These are phyloP conservation scores for Agroathelia rolfsii DNA, from an alignment of 1,284 basidiomycete genomes.

Conservation along the genomic window DNA sequence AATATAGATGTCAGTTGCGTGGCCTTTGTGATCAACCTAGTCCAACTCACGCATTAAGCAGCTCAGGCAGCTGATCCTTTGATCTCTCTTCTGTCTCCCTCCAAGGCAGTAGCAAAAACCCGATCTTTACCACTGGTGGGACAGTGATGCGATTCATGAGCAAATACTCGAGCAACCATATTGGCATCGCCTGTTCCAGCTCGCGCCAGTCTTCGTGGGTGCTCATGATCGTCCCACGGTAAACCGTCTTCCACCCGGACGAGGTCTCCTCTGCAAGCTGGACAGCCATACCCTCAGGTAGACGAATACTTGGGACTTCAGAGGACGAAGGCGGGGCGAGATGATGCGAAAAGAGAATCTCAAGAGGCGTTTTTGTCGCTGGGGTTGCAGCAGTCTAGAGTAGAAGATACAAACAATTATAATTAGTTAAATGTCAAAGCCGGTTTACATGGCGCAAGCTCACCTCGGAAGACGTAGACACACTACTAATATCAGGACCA, in stretches of 20 bases:
- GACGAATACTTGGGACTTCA: conserved; percentile 64
- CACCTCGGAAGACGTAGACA: not conserved
- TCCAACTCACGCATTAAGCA: conserved; percentile 62
- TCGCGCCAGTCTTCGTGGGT: conserved; percentile 54
- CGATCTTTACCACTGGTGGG: conserved; percentile 58
- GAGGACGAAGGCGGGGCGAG: conserved; percentile 60
- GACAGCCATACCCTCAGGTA: conserved; percentile 59
- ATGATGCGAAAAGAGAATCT: conserved; percentile 56
- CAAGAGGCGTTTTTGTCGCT: conserved; percentile 39
- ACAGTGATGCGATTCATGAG: conserved; percentile 54
- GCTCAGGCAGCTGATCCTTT: conserved; percentile 58
- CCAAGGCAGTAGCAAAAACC: conserved; percentile 83
- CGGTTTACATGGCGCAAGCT: too few relatives aligned
- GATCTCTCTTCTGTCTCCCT: too few relatives aligned
- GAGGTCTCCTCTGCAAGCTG: conserved; percentile 79
- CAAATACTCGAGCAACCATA: conserved; percentile 86
- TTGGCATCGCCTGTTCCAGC: conserved; percentile 74
- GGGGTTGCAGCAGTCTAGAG: conserved; percentile 18
- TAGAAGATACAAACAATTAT: too few relatives aligned
- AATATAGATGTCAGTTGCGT: conserved; percentile 8
- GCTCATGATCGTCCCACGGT: conserved; percentile 61
- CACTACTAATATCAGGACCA: conserved; percentile 17
- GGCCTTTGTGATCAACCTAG: conserved; percentile 4
- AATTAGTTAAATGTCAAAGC: too few relatives aligned
- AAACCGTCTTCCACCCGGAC: conserved; percentile 72